Base-by-base conservation (phyloP, 805 yeast genomes). In the Kockiozyma suomiensis region DNA sequence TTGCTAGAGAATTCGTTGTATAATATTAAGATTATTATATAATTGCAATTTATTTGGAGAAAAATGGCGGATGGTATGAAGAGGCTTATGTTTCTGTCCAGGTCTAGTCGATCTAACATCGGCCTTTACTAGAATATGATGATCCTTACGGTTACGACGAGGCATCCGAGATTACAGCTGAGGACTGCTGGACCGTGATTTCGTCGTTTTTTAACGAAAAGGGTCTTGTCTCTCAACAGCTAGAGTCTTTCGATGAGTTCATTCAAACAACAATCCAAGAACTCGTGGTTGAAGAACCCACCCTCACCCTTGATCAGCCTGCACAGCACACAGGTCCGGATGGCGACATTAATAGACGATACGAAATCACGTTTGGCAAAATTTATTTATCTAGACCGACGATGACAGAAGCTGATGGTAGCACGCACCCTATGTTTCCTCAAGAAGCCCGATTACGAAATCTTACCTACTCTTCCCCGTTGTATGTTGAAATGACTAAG, bases 381-480 rank as follows among this genome's bases (percentile, higher is more conserved):
- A 94, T 96, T 70, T 94, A 88, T 76, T 85, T 94, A 68, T 91
- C 98, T 26, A 88, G 92, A 70, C 99, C 99, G 48, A 90, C 97
- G 50, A 96, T 94, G 83, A 96, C 98, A 21, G 99, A 94, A 78
- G 97, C 98, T 17, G 99, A 94, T 78, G 99, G 99, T 79, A 91
- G 96, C n/a, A 93, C 98, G n/a, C 93, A 91, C 71, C 96, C 96
- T 13, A 85, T 94, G 86, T 89, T 89, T 72, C 99, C 99, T 10
- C 99, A 96, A 76, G 99, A 94, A 75, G 98, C 99, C 6, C 84
- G 99, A 70, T 81, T 94, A 66, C 86, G 99, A 77, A 94, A 94
- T 74, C 81, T 94, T 77, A 94, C 99, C 0, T 94, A 94, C 74
- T 90, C 97, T 3, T 90, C 97, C 33, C 97, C 98, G 40, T 81